phyloP scores from a whole-genome alignment of 495 filamentous ascomycete species.

The Aspergillus egyptiacus region DNA sequence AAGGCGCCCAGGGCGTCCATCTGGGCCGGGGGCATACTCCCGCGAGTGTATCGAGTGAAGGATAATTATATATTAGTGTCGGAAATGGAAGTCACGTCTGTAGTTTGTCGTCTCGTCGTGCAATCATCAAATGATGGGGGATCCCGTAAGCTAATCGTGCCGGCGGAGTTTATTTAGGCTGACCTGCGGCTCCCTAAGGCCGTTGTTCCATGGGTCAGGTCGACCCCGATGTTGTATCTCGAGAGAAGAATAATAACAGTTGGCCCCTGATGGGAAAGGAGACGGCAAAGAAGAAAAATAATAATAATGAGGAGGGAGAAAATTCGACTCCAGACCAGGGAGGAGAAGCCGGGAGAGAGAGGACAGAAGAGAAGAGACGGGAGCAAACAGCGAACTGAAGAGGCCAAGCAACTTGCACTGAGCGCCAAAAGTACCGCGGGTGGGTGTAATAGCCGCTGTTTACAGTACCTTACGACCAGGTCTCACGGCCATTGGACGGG shows the following conservation, averaged over 20 bases:
- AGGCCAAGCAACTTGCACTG: not conserved
- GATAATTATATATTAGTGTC: no score
- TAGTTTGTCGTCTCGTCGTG: constrained; percentile 27
- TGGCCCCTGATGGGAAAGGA: not conserved
- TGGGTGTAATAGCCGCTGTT: not conserved
- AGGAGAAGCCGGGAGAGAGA: not conserved
- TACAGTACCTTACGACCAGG: constrained; percentile 3
- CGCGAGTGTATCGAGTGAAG: not conserved
- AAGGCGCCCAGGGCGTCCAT: constrained; percentile 63
- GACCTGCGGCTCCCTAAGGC: constrained; percentile 5
- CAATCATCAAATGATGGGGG: constrained; percentile 15
- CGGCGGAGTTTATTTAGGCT: not conserved
- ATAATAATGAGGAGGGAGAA: not conserved
- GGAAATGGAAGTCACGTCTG: not conserved
- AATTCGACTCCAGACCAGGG: no score
- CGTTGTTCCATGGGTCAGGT: constrained; percentile 18
- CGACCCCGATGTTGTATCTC: not conserved
- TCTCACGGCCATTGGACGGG: not conserved
- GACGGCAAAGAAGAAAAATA: not conserved
- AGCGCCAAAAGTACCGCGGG: not conserved
- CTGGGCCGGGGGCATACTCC: constrained; percentile 16
- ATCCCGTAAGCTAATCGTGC: not conserved
- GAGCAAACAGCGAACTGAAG: not conserved
- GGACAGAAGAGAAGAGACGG: not conserved
- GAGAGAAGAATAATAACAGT: not conserved